Evolutionary conservation across 352 stramenopile species (phyloP).

Genomic region (Phytophthora pinifolia): DNA sequence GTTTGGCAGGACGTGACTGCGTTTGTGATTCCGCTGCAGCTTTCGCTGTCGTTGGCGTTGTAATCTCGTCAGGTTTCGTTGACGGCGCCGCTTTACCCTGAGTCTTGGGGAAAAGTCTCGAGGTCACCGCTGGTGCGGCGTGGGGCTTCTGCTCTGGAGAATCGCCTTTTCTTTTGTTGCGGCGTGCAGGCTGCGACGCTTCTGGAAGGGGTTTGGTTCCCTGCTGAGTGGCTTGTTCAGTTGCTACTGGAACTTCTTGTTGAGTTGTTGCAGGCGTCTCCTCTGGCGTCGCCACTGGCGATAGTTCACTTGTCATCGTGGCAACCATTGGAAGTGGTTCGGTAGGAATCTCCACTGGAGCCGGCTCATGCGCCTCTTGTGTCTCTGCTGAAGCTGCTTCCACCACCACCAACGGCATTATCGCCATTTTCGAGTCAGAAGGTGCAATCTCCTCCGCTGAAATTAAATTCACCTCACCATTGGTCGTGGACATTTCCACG

Average conservation of each 20-base stretch:
- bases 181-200: constrained; percentile 4
- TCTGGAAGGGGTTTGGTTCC: not conserved
- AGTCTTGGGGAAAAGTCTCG: constrained; percentile 1
- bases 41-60: constrained; percentile 6
- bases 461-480: constrained; percentile 12
- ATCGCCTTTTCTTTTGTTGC: constrained; percentile 26
- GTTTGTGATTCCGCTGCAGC: not conserved
- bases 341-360: not conserved
- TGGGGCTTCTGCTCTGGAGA: constrained; percentile 10
- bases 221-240: too few species aligned
- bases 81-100: not conserved
- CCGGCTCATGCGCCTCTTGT: not conserved
- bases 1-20: constrained; percentile 15
- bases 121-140: not conserved
- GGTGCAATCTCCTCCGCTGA: not conserved
- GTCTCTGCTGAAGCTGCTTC: not conserved
- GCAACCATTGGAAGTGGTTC: not conserved
- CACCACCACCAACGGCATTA: not conserved
- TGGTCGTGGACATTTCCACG: not conserved
- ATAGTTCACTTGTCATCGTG: not conserved
- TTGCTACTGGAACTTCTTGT: not conserved
- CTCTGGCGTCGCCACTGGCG: too few species aligned
- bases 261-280: too few species aligned
- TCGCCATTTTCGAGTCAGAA: not conserved
- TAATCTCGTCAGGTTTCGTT: not conserved